Base-by-base conservation (phyloP, 2,329 filamentous ascomycete genomes). In the Colletotrichum melonis region DNA sequence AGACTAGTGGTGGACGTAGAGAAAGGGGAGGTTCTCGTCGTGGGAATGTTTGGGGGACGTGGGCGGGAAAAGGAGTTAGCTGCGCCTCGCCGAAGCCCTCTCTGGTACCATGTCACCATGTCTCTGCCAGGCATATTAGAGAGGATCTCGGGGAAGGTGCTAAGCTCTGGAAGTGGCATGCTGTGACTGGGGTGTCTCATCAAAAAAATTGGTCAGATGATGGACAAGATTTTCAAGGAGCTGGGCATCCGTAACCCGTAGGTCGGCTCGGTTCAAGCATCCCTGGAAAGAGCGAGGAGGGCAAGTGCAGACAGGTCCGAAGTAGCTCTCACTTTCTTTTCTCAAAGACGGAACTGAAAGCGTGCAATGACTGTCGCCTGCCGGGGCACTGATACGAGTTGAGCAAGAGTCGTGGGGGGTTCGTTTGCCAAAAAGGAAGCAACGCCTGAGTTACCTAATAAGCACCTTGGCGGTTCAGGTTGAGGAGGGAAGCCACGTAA, bases 151-250 rank as follows among this genome's bases (percentile, higher is more conserved):
- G 56, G 30, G 26, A 22, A 22, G 56, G 22, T 35, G 32, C 57
- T 57, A 58, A 55, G 52, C 42, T 69, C 52, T 38, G n/a, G 12
- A 24, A 35, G 32, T 57, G n/a, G 64, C 12, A 63, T 63, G 52
- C 30, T 57, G 22, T 55, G 62, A 58, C 22, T 22, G 56, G 58
- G 67, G 70, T 73, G 70, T 70, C 70, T 73, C 22, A 60, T 70
- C 64, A 52, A 16, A 55, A 46, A 54, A 28, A 46, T 35, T 35
- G 70, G 60, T 70, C 67, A 73, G 66, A 70, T 65, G 70, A 73
- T 11, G 19, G 11, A 46, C 55, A 35, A 38, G 8, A 46, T 60
- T 70, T 60, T 49, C 54, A 16, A 26, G 56, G 30, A 67, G 24
- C 35, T 60, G 42, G 8, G 46, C 19, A 49, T 22, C 19, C 16